Percentiles rank a stretch among this genome's conserved stretches.
phyloP scores from a whole-genome alignment of 495 filamentous ascomycete species.

The Platismatia glauca region DNA sequence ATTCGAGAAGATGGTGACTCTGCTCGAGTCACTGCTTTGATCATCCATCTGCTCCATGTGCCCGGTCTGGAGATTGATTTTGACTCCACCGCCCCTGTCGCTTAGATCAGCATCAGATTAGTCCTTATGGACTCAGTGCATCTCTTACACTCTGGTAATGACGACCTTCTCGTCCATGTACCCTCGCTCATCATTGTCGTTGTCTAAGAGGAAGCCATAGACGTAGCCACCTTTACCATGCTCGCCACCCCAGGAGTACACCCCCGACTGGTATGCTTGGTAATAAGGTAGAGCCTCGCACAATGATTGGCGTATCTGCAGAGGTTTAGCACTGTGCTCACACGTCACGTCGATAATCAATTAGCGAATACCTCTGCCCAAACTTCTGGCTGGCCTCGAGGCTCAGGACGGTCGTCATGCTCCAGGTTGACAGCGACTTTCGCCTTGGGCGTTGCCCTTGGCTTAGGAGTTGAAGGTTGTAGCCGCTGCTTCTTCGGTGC shows the following conservation, averaged over 20 bases:
- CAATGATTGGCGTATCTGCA: background rate
- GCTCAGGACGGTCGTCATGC: background rate
- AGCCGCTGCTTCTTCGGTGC: background rate
- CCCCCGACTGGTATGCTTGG: background rate
- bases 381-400: background rate
- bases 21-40: background rate
- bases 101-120: background rate
- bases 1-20: background rate
- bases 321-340: background rate
- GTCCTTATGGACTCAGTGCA: background rate
- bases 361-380: background rate
- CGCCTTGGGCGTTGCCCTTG: background rate
- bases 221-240: background rate
- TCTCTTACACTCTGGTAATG: background rate
- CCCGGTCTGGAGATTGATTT: background rate
- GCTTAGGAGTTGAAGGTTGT: background rate
- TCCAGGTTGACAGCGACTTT: background rate
- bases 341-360: background rate
- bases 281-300: background rate
- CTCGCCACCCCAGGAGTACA: background rate
- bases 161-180: background rate
- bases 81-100: background rate
- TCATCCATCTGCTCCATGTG: background rate
- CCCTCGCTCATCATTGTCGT: background rate
- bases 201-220: background rate